Base-by-base conservation (phyloP, 352 stramenopile genomes). In the Phytopythium ostracodes region DNA sequence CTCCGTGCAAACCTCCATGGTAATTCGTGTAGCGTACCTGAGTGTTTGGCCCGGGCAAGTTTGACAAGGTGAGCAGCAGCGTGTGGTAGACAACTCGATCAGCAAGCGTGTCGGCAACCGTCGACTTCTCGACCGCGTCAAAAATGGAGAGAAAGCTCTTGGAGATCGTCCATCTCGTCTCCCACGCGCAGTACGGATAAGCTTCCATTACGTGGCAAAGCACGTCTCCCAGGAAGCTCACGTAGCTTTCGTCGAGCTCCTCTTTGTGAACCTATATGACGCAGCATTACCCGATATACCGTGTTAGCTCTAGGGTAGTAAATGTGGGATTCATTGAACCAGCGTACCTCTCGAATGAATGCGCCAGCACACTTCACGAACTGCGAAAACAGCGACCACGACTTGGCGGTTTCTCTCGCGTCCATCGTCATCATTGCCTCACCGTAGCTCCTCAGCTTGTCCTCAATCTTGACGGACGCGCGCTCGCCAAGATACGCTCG, bases 31-130 rank as follows among this genome's bases (percentile, higher is more conserved):
- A 35, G 49, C 44, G 43, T 75, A 89, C 76, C 70, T 64, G 56
- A 60, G 76, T 60, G 20, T 84, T 62, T n/a, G 72, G 43, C 14
- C 79, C 68, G 14, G 80, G 87, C 31, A 79, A 40, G 38, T 81
- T 91, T 6, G 86, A 92, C 40, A 94, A 71, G 14, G 75, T 84
- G 20, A 94, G 64, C 52, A 94, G 62, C 31, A 94, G 60, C 8
- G 72, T 73, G 52, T 90, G 80, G 24, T 77, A 74, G 0, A 90
- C 62, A 64, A 89, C 76, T 29, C 75, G 75, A 64, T 86, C 68
- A 36, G 81, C 59, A 12, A 91, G 43, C 25, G 72, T 65, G 25
- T 83, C 61, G 18, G 76, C 47, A 9, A 75, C 61, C 20, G 76
- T 71, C 47, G 70, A 70, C 29, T 63, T 75, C 27, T 66, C 72